These are phyloP conservation scores for Peziza echinospora DNA, from an alignment of 495 filamentous ascomycete species.

Conservation along the genomic window DNA sequence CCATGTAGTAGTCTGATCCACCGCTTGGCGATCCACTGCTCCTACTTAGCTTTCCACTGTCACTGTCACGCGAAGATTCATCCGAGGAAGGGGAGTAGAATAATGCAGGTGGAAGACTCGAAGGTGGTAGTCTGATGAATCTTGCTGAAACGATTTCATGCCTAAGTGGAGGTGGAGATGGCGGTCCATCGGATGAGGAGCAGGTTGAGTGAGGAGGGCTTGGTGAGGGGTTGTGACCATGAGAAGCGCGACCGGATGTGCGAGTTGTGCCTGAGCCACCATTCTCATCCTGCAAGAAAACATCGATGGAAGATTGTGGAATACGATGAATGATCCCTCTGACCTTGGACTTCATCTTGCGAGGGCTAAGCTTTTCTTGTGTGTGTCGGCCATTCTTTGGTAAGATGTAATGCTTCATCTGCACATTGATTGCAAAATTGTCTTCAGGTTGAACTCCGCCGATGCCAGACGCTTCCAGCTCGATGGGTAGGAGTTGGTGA, in stretches of 20 bases:
- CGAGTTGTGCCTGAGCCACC: background rate
- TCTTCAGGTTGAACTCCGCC: conserved; percentile 34
- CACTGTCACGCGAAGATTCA: conserved; percentile 15
- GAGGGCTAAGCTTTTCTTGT: conserved; percentile 12
- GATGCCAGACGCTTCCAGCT: conserved; percentile 34
- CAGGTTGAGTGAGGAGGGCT: background rate
- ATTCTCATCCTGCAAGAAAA: conserved; percentile 12
- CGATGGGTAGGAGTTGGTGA: conserved; percentile 15
- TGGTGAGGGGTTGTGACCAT: background rate
- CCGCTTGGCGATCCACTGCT: too few species aligned
- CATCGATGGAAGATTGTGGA: conserved; percentile 17
- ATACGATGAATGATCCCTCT: conserved; percentile 16
- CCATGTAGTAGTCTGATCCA: background rate
- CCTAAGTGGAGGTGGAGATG: background rate
- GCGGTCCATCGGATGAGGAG: background rate
- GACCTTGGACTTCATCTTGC: conserved; percentile 15
- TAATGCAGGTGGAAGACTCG: conserved; percentile 13
- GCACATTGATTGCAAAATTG: conserved; percentile 33
- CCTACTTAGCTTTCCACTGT: conserved; percentile 10
- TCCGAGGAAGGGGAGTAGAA: conserved; percentile 16
- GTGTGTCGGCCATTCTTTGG: conserved; percentile 16
- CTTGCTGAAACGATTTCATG: conserved; percentile 13
- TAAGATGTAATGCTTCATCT: conserved; percentile 19
- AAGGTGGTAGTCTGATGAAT: conserved; percentile 12
- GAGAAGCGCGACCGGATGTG: background rate